Evolutionary conservation across 441 rosid genomes (phyloP).

Genomic region (Capsella rubella): DNA sequence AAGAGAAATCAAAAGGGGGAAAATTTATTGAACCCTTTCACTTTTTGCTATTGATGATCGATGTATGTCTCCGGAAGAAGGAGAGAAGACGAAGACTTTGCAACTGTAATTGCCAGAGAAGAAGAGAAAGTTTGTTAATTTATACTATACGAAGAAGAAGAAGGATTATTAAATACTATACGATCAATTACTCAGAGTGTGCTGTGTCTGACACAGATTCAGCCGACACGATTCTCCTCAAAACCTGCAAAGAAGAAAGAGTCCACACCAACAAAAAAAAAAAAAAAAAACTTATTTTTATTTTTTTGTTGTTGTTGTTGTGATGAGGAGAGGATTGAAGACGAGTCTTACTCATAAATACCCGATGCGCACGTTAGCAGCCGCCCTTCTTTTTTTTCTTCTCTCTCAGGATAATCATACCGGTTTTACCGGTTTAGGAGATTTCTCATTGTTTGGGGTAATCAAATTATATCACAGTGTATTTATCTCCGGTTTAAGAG

Average conservation of each 20-base stretch:
- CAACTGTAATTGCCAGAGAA: conserved; percentile 34
- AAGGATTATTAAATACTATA: not conserved
- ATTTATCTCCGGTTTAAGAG: no score
- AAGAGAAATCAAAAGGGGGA: not conserved
- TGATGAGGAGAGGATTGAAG: no score
- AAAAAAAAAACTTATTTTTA: no score
- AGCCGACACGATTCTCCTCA: conserved; percentile 45
- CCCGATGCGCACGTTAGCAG: conserved; percentile 33
- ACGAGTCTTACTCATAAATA: conserved; percentile 25
- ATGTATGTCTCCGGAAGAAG: conserved; percentile 2
- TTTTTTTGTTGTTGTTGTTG: no score
- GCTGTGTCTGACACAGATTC: conserved; percentile 38
- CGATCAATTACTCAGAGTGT: conserved; percentile 26
- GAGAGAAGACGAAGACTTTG: conserved; percentile 31
- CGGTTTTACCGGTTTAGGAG: conserved; percentile 1
- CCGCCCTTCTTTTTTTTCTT: conserved; percentile 26
- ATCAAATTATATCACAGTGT: no score
- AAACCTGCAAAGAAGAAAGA: conserved; percentile 27
- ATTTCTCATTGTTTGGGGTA: not conserved
- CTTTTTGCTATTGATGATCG: not conserved
- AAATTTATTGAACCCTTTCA: not conserved
- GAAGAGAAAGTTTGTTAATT: conserved; percentile 34
- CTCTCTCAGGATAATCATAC: not conserved
- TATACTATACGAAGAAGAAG: not conserved
- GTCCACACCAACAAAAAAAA: not conserved